Conservation (phyloP, 148 eudicot species). For the Cornus suecica region DNA sequence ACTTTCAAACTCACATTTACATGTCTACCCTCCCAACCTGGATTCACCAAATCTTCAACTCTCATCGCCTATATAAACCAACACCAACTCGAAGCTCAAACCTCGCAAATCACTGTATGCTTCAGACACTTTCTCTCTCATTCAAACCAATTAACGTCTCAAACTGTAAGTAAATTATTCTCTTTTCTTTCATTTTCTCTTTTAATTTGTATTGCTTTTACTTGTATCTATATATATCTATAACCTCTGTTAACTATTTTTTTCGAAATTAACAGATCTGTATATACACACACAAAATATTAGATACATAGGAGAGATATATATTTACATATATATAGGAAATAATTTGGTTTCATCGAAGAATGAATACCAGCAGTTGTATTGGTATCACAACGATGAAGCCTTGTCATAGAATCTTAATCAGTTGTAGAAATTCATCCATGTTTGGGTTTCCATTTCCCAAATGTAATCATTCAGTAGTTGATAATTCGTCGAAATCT, state of each 20-base stretch:
- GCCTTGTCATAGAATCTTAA: conserved; percentile 54
- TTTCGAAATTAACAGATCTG: conserved; percentile 28
- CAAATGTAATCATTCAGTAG: conserved; percentile 19
- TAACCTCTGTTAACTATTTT: conserved; percentile 25
- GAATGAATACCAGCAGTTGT: conserved; percentile 55
- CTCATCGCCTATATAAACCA: conserved; percentile 14
- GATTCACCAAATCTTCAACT: conserved; percentile 4
- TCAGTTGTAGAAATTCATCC: conserved; percentile 41
- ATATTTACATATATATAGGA: not conserved
- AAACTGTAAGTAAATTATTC: conserved; percentile 12
- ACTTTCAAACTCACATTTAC: not conserved
- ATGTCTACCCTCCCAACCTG: not conserved
- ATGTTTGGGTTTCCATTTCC: conserved; percentile 37
- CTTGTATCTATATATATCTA: conserved; percentile 4
- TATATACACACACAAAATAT: not conserved
- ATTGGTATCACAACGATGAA: conserved; percentile 52
- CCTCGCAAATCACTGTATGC: not conserved
- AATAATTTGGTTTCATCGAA: not conserved
- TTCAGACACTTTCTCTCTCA: conserved; percentile 10
- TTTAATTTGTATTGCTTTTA: not conserved
- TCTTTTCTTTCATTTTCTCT: not conserved
- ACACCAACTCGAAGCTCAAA: not conserved
- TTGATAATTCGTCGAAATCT: conserved; percentile 38
- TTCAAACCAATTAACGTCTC: conserved; percentile 2
- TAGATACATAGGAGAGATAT: not conserved